Evolutionary conservation across 2,329 filamentous ascomycete genomes (phyloP).

Genomic region (Fusarium ambrosium): DNA sequence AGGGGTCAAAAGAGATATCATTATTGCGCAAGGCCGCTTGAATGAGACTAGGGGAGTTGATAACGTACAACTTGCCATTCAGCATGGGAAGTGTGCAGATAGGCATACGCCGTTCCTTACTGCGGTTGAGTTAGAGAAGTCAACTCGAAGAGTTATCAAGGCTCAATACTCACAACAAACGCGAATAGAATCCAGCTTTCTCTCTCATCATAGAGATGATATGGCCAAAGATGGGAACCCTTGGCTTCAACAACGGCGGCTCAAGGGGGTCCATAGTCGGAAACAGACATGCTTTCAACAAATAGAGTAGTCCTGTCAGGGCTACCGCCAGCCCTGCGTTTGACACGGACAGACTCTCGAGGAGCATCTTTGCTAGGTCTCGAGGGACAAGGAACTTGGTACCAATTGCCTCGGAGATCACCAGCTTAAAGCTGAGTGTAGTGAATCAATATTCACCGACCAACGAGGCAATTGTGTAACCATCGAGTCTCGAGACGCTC

Average conservation of each 20-base stretch:
- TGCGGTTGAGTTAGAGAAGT: neutral
- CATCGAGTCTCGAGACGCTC: neutral
- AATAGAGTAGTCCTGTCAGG: neutral
- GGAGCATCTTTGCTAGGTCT: conserved; percentile 3
- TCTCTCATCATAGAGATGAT: conserved; percentile 30
- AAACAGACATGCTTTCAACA: conserved; percentile 5
- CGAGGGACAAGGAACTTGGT: neutral
- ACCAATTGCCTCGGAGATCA: neutral
- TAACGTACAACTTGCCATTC: conserved; percentile 58
- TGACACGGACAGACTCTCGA: neutral
- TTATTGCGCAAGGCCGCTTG: conserved; percentile 55
- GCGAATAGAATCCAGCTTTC: conserved; percentile 26
- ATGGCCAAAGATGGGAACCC: conserved; percentile 33
- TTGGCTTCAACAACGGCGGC: conserved; percentile 27
- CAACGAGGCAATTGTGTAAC: neutral
- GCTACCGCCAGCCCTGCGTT: neutral
- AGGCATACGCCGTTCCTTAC: conserved; percentile 41
- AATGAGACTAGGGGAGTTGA: conserved; percentile 56
- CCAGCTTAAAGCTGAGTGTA: neutral
- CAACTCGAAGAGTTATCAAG: rapidly evolving
- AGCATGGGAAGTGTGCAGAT: conserved; percentile 61
- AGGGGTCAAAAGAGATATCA: conserved; percentile 57
- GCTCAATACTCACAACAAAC: conserved; percentile 12
- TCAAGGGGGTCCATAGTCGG: conserved; percentile 22
- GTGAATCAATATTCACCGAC: neutral